Conservation (phyloP, 495 filamentous ascomycete species). For the Darksidea phi region DNA sequence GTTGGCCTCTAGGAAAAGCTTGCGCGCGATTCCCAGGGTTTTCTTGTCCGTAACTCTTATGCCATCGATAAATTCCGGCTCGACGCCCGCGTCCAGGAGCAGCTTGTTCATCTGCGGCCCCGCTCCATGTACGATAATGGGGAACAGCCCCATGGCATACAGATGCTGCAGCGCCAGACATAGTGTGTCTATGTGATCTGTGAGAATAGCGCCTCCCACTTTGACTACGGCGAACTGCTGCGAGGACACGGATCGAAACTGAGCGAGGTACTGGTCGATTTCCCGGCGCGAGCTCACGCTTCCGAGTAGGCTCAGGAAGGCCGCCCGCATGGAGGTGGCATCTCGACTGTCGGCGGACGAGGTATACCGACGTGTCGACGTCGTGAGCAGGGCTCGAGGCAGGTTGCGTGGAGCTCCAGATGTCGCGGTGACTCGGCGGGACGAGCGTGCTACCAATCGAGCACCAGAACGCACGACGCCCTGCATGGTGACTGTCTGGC, state of each 20-base stretch:
- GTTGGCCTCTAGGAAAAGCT: constrained; percentile 94
- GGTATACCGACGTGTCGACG: constrained; percentile 25
- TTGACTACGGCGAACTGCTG: constrained; percentile 99
- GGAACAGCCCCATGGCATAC: constrained; percentile 92
- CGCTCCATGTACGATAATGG: constrained; percentile 94
- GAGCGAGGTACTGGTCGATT: constrained; percentile 96
- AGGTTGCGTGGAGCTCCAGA: constrained; percentile 25
- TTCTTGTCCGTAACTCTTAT: constrained; percentile 96
- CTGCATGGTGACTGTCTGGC: constrained; percentile 28
- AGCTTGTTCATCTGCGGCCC: constrained; percentile 95
- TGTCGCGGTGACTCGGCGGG: constrained; percentile 29
- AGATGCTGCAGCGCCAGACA: constrained; percentile 87
- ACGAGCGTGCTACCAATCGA: constrained; percentile 31
- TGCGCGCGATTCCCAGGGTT: constrained; percentile 84
- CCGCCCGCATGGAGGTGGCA: constrained; percentile 63
- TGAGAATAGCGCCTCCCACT: constrained; percentile 95
- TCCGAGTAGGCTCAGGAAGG: constrained; percentile 90
- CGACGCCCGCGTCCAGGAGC: constrained; percentile 86
- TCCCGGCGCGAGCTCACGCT: constrained; percentile 97
- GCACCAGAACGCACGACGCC: constrained; percentile 35
- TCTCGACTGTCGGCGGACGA: constrained; percentile 30
- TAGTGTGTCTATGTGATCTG: constrained; percentile 86
- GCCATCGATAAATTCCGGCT: constrained; percentile 94
- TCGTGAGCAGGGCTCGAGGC: constrained; percentile 24
- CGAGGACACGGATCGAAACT: constrained; percentile 94